Evolutionary conservation across 805 yeast species (phyloP).

Genomic region (Scheffersomyces coipomensis): DNA sequence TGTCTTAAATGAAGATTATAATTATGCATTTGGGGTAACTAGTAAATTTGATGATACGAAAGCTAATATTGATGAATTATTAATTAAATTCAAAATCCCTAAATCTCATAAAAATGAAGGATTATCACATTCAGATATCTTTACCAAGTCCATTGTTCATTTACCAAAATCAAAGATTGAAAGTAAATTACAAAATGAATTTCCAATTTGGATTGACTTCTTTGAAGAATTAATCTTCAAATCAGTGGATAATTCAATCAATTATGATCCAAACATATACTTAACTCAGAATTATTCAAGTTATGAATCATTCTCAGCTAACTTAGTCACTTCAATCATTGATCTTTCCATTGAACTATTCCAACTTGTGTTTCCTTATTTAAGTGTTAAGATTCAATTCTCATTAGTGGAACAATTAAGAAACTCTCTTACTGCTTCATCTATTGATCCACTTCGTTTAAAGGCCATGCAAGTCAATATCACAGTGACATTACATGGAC

Average conservation of each 20-base stretch:
- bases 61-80: constrained; percentile 33
- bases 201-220: constrained; percentile 28
- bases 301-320: constrained; percentile 20
- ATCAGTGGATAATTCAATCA: constrained; percentile 24
- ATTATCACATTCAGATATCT: background rate
- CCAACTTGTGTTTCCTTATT: constrained; percentile 63
- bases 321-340: constrained; percentile 44
- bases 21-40: constrained; percentile 52
- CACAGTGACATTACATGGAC: constrained; percentile 61
- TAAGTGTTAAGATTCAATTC: constrained; percentile 77
- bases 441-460: constrained; percentile 28
- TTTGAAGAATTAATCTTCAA: constrained; percentile 24
- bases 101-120: background rate
- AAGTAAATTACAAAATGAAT: constrained; percentile 18
- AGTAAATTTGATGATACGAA: constrained; percentile 39
- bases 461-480: constrained; percentile 60
- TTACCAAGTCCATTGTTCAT: background rate
- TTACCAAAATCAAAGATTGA: constrained; percentile 25
- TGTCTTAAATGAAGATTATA: constrained; percentile 46
- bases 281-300: constrained; percentile 25
- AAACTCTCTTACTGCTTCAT: constrained; percentile 41
- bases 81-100: constrained; percentile 20
- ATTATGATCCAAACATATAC: constrained; percentile 30
- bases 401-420: constrained; percentile 83
- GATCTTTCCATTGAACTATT: constrained; percentile 80